Evolutionary conservation across 2,329 filamentous ascomycete species (phyloP).

Genomic region (Aspergillus ochraceoroseus): DNA sequence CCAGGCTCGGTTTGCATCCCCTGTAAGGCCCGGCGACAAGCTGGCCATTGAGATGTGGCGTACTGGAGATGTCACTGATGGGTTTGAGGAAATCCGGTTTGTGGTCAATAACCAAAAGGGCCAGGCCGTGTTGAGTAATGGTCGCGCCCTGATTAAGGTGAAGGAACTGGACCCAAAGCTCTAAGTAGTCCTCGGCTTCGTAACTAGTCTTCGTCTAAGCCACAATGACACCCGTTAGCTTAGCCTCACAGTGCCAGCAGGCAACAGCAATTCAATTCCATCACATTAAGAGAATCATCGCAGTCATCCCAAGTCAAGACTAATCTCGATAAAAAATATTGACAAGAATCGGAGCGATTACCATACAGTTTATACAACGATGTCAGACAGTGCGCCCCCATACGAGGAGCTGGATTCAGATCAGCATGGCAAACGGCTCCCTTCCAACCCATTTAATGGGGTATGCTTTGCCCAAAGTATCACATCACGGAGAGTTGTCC

Average conservation of each 20-base stretch:
- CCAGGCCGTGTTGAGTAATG: constrained; percentile 83
- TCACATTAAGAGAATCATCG: too few species aligned
- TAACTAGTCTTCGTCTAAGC: too few species aligned
- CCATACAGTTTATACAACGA: too few species aligned
- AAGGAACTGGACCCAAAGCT: neutral
- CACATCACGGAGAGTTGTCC: neutral
- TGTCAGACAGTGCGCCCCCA: too few species aligned
- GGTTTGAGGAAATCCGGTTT: constrained; percentile 80
- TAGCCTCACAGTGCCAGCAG: too few species aligned
- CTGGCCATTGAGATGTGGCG: constrained; percentile 77
- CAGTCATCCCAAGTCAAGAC: too few species aligned
- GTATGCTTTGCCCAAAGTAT: neutral
- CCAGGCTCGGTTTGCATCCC: constrained; percentile 79
- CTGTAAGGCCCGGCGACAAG: constrained; percentile 78
- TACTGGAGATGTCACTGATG: constrained; percentile 57
- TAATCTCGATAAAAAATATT: too few species aligned
- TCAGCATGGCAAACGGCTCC: too few species aligned
- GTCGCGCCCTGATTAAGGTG: constrained; percentile 62
- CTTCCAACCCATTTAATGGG: neutral
- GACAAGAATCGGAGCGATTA: too few species aligned
- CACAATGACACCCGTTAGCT: too few species aligned
- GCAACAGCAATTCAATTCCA: too few species aligned
- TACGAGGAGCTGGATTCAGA: too few species aligned
- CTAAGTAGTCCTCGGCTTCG: neutral
- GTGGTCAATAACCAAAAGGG: constrained; percentile 70